Evolutionary conservation across 139 green algal species (phyloP).

Genomic region (Chlorella vulgaris): DNA sequence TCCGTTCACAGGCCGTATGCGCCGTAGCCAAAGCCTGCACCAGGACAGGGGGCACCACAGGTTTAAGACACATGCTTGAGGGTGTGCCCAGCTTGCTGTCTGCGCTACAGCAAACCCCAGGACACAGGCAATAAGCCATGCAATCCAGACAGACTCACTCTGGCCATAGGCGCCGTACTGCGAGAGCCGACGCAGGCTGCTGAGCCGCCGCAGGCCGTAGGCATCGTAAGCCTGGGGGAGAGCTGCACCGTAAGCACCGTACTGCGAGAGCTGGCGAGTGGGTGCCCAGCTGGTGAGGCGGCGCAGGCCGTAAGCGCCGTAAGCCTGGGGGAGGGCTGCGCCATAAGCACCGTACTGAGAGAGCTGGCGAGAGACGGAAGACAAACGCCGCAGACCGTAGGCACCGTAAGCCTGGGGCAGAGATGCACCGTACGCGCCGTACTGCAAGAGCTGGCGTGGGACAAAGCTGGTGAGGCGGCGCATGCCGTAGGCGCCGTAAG

Average conservation of each 20-base stretch:
- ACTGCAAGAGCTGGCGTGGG: background rate
- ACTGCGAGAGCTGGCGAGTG: background rate
- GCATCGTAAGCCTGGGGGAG: constrained; percentile 1
- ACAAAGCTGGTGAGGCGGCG: background rate
- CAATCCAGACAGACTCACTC: constrained; percentile 2
- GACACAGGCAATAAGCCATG: background rate
- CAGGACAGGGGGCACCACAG: background rate
- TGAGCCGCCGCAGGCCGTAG: background rate
- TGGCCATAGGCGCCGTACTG: constrained; percentile 5
- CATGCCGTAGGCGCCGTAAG: background rate
- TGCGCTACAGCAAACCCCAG: background rate
- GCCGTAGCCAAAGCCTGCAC: background rate
- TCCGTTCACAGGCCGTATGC: background rate
- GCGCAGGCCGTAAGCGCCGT: background rate
- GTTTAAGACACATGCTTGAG: background rate
- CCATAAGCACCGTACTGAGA: constrained; percentile 2
- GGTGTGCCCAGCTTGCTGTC: background rate
- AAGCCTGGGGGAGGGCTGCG: background rate
- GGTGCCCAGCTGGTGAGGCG: background rate
- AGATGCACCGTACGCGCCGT: background rate
- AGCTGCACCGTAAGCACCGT: background rate
- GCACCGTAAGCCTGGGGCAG: background rate
- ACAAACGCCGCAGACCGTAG: background rate
- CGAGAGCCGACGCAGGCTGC: background rate
- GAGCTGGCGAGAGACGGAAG: background rate